phyloP scores from a whole-genome alignment of 495 filamentous ascomycete species.

The Filosporella fistucella region DNA sequence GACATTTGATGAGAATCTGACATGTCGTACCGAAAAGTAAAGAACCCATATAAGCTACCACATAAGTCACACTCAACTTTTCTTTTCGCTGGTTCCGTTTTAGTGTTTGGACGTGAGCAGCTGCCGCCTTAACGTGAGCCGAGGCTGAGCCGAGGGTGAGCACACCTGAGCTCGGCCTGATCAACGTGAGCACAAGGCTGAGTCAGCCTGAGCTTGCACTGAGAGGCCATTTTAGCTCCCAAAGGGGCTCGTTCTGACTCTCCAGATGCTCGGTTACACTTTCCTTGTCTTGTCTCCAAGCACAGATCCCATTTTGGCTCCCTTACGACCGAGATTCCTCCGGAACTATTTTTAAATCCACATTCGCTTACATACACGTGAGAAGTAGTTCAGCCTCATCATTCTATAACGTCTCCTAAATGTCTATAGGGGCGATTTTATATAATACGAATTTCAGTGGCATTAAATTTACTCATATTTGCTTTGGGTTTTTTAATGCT shows the following conservation, averaged over 20 bases:
- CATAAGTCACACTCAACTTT: neutral
- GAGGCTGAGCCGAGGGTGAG: too few relatives aligned
- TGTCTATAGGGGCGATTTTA: slow-evolving; percentile 13
- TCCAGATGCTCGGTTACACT: slow-evolving; percentile 1
- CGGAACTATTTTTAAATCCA: slow-evolving; percentile 8
- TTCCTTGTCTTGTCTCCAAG: neutral
- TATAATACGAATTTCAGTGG: slow-evolving; percentile 15
- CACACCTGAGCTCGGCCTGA: too few relatives aligned
- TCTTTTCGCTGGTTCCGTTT: neutral
- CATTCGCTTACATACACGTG: slow-evolving; percentile 9
- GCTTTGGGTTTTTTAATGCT: slow-evolving; percentile 18
- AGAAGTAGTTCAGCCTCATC: slow-evolving; percentile 15
- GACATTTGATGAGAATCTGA: neutral
- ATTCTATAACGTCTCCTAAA: slow-evolving; percentile 20
- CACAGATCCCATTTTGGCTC: slow-evolving; percentile 6
- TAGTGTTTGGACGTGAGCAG: neutral
- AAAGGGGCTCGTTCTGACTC: neutral
- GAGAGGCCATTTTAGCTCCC: slow-evolving; percentile 1
- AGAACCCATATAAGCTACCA: slow-evolving; percentile 13
- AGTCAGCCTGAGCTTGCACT: neutral
- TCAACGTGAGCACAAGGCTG: too few relatives aligned
- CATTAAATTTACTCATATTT: slow-evolving; percentile 14
- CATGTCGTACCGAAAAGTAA: slow-evolving; percentile 25
- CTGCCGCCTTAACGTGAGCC: neutral
- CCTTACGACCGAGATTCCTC: slow-evolving; percentile 7